Evolutionary conservation across 768 basidiomycete species (phyloP).

Genomic region (Suillus hirtellus): DNA sequence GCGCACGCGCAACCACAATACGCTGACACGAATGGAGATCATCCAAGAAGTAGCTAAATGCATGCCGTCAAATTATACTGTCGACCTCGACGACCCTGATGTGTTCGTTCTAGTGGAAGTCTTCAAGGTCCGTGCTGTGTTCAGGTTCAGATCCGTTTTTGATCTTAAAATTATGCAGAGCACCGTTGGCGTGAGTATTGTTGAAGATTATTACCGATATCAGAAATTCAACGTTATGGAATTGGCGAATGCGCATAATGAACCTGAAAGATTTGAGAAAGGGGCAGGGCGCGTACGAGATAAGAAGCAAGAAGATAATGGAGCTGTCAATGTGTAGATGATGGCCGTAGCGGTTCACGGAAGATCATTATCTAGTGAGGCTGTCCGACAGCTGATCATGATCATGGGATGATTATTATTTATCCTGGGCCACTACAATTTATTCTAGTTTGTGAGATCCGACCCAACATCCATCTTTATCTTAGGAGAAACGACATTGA

Average conservation of each 20-base stretch:
- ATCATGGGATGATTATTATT: not conserved
- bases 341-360: not conserved
- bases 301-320: conserved; percentile 13
- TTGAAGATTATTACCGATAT: conserved; percentile 67
- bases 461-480: not conserved
- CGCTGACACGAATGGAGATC: conserved; percentile 55
- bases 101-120: conserved; percentile 79
- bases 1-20: conserved; percentile 75
- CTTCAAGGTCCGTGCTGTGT: conserved; percentile 61
- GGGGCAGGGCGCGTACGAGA: conserved; percentile 35
- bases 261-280: conserved; percentile 33
- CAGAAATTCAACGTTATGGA: conserved; percentile 82
- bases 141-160: not conserved
- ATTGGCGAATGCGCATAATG: conserved; percentile 56
- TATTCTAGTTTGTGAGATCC: not conserved
- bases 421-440: not conserved
- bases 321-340: not conserved
- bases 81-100: conserved; percentile 67
- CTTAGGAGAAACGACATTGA: not conserved
- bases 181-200: conserved; percentile 73
- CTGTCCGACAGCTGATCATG: not conserved
- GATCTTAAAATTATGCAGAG: conserved; percentile 44
- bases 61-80: conserved; percentile 66
- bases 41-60: conserved; percentile 71
- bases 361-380: not conserved